Percentiles rank a stretch among this genome's conserved stretches.
These are phyloP conservation scores for Penicillium angulare DNA, from an alignment of 495 filamentous ascomycete species.

Conservation along the genomic window DNA sequence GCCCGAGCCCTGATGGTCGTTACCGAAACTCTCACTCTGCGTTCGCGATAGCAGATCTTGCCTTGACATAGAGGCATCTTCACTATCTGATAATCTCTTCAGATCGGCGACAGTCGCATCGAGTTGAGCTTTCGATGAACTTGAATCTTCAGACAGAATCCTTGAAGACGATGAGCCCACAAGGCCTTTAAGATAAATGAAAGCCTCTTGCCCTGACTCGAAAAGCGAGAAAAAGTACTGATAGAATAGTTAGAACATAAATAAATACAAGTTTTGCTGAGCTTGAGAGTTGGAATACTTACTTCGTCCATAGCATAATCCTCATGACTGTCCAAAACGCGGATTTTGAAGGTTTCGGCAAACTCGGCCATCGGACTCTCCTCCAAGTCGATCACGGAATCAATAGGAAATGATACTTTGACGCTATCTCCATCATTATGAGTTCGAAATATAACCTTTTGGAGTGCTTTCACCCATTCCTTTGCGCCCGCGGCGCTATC, in stretches of 20 bases:
- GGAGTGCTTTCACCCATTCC: slow-evolving; percentile 94
- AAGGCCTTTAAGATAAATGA: slow-evolving; percentile 72
- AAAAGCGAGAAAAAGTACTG: slow-evolving; percentile 98
- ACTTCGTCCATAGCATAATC: slow-evolving; percentile 95
- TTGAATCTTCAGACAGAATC: slow-evolving; percentile 6
- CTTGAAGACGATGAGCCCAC: slow-evolving; percentile 64
- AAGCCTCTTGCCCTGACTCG: slow-evolving; percentile 78
- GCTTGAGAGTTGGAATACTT: slow-evolving; percentile 18
- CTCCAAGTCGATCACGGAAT: slow-evolving; percentile 89
- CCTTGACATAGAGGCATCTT: slow-evolving; percentile 22
- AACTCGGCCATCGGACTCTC: slow-evolving; percentile 89
- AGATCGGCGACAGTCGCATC: slow-evolving; percentile 20
- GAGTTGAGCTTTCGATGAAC: neutral
- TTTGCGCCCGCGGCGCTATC: slow-evolving; percentile 87
- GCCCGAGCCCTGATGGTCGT: slow-evolving; percentile 62
- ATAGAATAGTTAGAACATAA: too few relatives aligned
- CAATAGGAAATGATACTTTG: slow-evolving; percentile 88
- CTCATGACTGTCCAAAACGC: slow-evolving; percentile 88
- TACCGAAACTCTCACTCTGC: slow-evolving; percentile 58
- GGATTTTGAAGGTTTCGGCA: slow-evolving; percentile 90
- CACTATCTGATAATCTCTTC: slow-evolving; percentile 31
- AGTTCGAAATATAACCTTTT: slow-evolving; percentile 91
- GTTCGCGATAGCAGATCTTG: slow-evolving; percentile 22
- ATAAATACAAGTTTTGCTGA: neutral
- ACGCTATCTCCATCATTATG: slow-evolving; percentile 97